Base-by-base conservation (phyloP, 1,284 basidiomycete genomes). In the Rhizoctonia solani region DNA sequence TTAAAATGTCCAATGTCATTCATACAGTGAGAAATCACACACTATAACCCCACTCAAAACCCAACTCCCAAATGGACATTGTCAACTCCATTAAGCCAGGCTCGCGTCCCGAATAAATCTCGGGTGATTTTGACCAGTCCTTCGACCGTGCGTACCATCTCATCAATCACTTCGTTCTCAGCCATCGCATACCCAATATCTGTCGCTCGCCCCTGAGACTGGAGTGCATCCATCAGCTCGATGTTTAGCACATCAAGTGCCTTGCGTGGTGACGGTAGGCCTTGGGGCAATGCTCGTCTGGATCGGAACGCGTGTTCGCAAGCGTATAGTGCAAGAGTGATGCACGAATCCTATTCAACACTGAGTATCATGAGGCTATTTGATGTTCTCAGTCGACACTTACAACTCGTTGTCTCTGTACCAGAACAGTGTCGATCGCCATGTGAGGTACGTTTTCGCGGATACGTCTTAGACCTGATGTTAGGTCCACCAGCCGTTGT, bases 241-340 rank as follows among this genome's bases (percentile, higher is more conserved):
- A 69, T 71, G 55, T 79, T 75, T 1, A 83, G 75, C 3, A 72
- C 72, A 9, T 73, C 70, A 19, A 81, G 74, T 19, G 83, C 81
- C 68, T 79, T 76, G 9, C 80, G 75, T 3, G 79, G 75, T 1
- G 81, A 84, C 1, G 83, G 82, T 3, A 83, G 75, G 70, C 82
- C 83, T 71, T 84, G 82, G 0, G n/a, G n/a, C n/a, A n/a, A n/a
- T n/a, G n/a, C n/a, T n/a, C n/a, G n/a, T n/a, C n/a, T n/a, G n/a
- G n/a, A n/a, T n/a, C n/a, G n/a, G n/a, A n/a, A n/a, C n/a, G n/a
- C n/a, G n/a, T n/a, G n/a, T n/a, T n/a, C n/a, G n/a, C n/a, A n/a
- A n/a, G n/a, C n/a, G n/a, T n/a, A n/a, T n/a, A n/a, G n/a, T n/a
- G n/a, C n/a, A n/a, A n/a, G n/a, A n/a, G n/a, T n/a, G n/a, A n/a